Conservation (phyloP, 768 basidiomycete species). For the Holtermanniella nyarrowii region DNA sequence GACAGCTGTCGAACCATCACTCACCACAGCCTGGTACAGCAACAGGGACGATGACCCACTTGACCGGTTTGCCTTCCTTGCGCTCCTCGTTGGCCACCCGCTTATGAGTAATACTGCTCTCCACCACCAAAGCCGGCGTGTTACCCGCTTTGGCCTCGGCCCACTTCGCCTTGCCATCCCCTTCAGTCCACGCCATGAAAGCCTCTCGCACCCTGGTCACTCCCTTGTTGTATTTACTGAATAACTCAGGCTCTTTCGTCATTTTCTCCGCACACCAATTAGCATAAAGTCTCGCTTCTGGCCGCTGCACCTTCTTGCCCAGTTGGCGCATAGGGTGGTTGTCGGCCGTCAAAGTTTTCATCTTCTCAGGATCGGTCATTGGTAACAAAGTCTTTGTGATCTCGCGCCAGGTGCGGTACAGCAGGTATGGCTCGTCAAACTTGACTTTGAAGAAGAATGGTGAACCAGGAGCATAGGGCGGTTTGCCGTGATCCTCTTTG, state of each 20-base stretch:
- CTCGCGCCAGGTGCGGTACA: constrained; percentile 97
- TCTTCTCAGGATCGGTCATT: constrained; percentile 12
- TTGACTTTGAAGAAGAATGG: constrained; percentile 99
- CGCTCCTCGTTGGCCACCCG: constrained; percentile 16
- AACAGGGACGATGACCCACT: constrained; percentile 76
- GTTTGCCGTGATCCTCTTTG: constrained; percentile 22
- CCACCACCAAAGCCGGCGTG: constrained; percentile 32
- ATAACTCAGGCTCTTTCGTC: constrained; percentile 50
- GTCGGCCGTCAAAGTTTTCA: constrained; percentile 1
- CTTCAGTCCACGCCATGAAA: constrained; percentile 61
- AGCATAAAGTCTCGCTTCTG: constrained; percentile 69
- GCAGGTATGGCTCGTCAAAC: constrained; percentile 97
- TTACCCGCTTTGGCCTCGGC: constrained; percentile 33
- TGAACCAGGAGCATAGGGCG: constrained; percentile 64
- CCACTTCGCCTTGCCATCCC: constrained; percentile 45
- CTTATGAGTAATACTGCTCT: constrained; percentile 18
- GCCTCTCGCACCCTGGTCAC: constrained; percentile 72
- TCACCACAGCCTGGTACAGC: constrained; percentile 87
- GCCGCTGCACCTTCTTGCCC: constrained; percentile 59
- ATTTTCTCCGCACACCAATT: constrained; percentile 77
- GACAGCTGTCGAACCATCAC: constrained; percentile 33
- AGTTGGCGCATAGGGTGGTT: constrained; percentile 41
- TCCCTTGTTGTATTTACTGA: constrained; percentile 61
- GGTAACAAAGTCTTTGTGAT: constrained; percentile 67
- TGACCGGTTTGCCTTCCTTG: constrained; percentile 45